Evolutionary conservation across 192 early-diverging fungal species (phyloP).

Genomic region (Podila epicladia): DNA sequence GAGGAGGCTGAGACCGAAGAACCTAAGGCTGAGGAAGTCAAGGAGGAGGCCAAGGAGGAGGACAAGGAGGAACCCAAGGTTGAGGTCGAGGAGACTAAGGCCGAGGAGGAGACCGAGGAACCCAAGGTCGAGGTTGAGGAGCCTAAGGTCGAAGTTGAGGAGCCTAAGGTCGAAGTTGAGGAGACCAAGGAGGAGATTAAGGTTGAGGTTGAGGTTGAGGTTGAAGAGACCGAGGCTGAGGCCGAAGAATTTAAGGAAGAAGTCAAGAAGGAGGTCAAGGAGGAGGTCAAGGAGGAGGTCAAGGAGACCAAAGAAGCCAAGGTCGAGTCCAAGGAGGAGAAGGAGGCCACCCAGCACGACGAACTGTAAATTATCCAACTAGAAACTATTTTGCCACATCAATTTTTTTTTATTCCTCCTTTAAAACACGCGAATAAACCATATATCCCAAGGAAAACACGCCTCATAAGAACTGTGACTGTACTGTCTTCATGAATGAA

Average conservation of each 20-base stretch:
- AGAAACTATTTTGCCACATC: background rate
- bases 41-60: constrained; percentile 14
- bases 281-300: background rate
- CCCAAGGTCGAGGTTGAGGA: constrained; percentile 11
- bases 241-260: background rate
- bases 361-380: constrained; percentile 44
- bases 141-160: constrained; percentile 9
- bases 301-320: constrained; percentile 16
- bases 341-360: constrained; percentile 45
- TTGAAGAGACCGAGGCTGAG: background rate
- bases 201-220: background rate
- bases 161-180: constrained; percentile 6
- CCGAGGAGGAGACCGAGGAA: constrained; percentile 13
- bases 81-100: constrained; percentile 11
- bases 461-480: background rate
- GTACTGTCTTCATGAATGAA: too few species aligned
- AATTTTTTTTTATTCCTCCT: background rate
- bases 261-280: constrained; percentile 4
- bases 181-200: background rate
- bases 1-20: constrained; percentile 1
- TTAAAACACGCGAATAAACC: background rate
- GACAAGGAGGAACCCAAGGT: background rate
- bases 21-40: constrained; percentile 6
- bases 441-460: background rate
- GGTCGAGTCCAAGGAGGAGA: constrained; percentile 1